A percentile compares a stretch with the other conserved stretches of the same genome.
phyloP scores from a whole-genome alignment of 495 filamentous ascomycete species.

The Aspergillus bridgeri region DNA sequence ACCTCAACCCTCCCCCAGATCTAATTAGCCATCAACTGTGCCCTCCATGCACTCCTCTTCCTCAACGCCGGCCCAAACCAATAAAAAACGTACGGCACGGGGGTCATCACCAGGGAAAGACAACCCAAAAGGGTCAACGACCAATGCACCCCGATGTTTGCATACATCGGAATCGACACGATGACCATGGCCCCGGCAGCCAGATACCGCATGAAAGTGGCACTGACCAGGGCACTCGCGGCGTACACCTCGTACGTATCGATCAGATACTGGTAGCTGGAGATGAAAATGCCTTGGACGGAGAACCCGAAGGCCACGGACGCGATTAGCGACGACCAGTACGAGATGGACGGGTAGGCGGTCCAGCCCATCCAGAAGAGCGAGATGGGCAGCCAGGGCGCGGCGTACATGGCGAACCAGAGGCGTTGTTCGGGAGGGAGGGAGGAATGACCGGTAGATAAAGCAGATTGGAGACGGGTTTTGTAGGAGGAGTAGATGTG shows the following conservation, averaged over 20 bases:
- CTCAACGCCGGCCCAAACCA: slow-evolving; percentile 1
- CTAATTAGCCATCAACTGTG: background rate
- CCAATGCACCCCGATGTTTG: slow-evolving; percentile 3
- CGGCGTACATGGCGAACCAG: slow-evolving; percentile 11
- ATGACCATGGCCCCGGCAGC: slow-evolving; percentile 4
- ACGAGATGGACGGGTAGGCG: slow-evolving; percentile 4
- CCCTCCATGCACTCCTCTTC: background rate
- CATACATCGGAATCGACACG: slow-evolving; percentile 6
- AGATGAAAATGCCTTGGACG: slow-evolving; percentile 4
- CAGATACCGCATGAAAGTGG: slow-evolving; percentile 2
- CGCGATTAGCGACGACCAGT: slow-evolving; percentile 1
- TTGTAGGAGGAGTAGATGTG: slow-evolving; percentile 35
- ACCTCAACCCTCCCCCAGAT: no score
- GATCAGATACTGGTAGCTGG: slow-evolving; percentile 1
- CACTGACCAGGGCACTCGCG: slow-evolving; percentile 2
- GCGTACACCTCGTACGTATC: slow-evolving; percentile 5
- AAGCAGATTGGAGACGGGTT: background rate
- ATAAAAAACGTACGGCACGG: slow-evolving; percentile 3
- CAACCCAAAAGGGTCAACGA: slow-evolving; percentile 1
- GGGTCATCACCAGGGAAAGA: slow-evolving; percentile 1
- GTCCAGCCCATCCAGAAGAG: slow-evolving; percentile 16
- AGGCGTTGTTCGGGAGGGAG: slow-evolving; percentile 6
- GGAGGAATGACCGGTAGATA: background rate
- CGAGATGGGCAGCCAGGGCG: slow-evolving; percentile 5
- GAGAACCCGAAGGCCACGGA: slow-evolving; percentile 5